These are phyloP conservation scores for Pyrrhoderma noxium DNA, from an alignment of 1,284 basidiomycete species.

Conservation along the genomic window DNA sequence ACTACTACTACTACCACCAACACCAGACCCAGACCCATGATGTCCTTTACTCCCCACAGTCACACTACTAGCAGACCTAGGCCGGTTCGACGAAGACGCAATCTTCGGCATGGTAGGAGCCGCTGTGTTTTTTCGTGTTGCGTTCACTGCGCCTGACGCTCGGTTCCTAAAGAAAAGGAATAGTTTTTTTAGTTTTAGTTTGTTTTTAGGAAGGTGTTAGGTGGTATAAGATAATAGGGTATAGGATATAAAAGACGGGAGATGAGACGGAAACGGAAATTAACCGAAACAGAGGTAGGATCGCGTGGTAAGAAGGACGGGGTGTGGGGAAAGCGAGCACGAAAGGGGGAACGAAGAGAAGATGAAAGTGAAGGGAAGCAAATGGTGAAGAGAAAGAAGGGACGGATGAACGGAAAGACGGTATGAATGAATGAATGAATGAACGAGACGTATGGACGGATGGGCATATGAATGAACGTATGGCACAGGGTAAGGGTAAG, in stretches of 20 bases:
- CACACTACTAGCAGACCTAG: conserved; percentile 56
- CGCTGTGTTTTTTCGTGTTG: conserved; percentile 47
- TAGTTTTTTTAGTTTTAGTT: background rate
- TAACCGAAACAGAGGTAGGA: no score
- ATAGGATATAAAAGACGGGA: no score
- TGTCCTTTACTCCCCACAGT: no score
- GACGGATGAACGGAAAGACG: background rate
- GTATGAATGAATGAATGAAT: background rate
- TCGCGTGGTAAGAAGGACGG: no score
- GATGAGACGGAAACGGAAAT: no score
- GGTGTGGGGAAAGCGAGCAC: no score
- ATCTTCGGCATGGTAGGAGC: conserved; percentile 56
- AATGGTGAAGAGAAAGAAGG: conserved; percentile 1
- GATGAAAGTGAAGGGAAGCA: no score
- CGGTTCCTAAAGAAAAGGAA: conserved; percentile 48
- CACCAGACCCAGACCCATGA: background rate
- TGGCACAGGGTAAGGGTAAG: no score
- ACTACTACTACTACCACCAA: conserved; percentile 25
- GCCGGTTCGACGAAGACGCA: conserved; percentile 57
- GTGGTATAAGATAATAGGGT: no score
- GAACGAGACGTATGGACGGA: no score
- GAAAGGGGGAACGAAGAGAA: no score
- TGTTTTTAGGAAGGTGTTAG: conserved; percentile 12
- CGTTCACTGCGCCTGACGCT: conserved; percentile 60
- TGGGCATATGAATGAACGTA: no score